A percentile compares a stretch with the other conserved stretches of the same genome.
phyloP scores from a whole-genome alignment of 768 basidiomycete species.

The Pleurotus cornucopiae region DNA sequence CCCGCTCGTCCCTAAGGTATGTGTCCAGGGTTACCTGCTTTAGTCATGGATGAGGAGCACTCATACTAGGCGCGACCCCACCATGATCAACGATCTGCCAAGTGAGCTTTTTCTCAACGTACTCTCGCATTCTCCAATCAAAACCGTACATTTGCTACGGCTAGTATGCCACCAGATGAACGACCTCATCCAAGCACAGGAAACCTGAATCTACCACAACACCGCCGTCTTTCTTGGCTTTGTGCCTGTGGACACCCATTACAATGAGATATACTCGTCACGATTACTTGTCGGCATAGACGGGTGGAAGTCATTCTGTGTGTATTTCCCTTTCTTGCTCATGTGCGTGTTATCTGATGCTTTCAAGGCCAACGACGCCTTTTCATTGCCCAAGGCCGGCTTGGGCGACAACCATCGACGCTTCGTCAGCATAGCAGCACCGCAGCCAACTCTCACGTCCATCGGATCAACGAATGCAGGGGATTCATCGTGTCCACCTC shows the following conservation, averaged over 20 bases:
- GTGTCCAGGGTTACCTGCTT: no score
- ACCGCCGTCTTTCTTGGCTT: slow-evolving; percentile 52
- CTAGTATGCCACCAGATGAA: slow-evolving; percentile 44
- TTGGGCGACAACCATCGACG: slow-evolving; percentile 41
- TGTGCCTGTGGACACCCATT: slow-evolving; percentile 20
- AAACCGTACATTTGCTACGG: slow-evolving; percentile 30
- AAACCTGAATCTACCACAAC: slow-evolving; percentile 48
- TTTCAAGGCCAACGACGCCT: slow-evolving; percentile 40
- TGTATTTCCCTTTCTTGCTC: slow-evolving; percentile 15
- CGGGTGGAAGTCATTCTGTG: slow-evolving; percentile 63
- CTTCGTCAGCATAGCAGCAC: slow-evolving; percentile 28
- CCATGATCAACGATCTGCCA: slow-evolving; percentile 44
- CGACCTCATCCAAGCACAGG: slow-evolving; percentile 41
- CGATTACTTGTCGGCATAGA: slow-evolving; percentile 32
- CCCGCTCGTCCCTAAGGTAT: no score
- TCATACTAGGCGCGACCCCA: background rate
- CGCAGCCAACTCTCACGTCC: slow-evolving; percentile 33
- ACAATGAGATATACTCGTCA: slow-evolving; percentile 20
- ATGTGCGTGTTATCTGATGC: slow-evolving; percentile 4
- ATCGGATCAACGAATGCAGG: slow-evolving; percentile 63
- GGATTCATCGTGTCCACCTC: slow-evolving; percentile 59
- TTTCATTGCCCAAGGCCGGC: slow-evolving; percentile 49
- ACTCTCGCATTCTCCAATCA: slow-evolving; percentile 45
- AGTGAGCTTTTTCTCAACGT: slow-evolving; percentile 52
- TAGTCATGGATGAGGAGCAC: no score